phyloP scores from a whole-genome alignment of 345 rosid species.

The Noccaea bulbosa region DNA sequence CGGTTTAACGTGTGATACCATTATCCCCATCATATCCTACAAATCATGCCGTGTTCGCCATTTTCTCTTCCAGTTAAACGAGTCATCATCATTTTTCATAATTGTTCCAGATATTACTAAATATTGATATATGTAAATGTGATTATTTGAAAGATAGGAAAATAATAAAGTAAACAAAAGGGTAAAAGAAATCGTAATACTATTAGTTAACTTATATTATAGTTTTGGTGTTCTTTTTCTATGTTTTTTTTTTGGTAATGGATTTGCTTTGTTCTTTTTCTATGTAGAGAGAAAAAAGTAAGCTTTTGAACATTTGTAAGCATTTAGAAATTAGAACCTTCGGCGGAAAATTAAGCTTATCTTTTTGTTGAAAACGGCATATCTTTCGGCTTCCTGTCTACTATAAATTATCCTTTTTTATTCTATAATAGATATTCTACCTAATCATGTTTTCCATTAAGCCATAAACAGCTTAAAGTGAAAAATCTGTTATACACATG shows the following conservation, averaged over 20 bases:
- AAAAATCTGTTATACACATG: background rate
- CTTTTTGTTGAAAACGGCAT: slow-evolving; percentile 29
- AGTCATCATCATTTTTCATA: slow-evolving; percentile 35
- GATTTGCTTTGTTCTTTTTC: no score
- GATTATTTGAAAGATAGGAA: background rate
- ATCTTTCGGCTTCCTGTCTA: slow-evolving; percentile 42
- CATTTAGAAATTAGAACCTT: slow-evolving; percentile 30
- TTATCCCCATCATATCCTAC: slow-evolving; percentile 26
- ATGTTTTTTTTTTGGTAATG: no score
- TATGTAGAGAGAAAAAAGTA: slow-evolving; percentile 3
- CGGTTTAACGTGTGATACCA: slow-evolving; percentile 23
- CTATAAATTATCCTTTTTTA: background rate
- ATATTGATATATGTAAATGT: slow-evolving; percentile 8
- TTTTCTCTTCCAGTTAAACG: slow-evolving; percentile 25
- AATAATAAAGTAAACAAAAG: slow-evolving; percentile 9
- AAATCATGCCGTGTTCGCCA: slow-evolving; percentile 42
- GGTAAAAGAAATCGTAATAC: background rate
- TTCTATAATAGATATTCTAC: slow-evolving; percentile 7
- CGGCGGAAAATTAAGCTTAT: slow-evolving; percentile 26
- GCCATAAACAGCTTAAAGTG: slow-evolving; percentile 20
- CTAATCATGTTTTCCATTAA: slow-evolving; percentile 28
- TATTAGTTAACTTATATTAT: background rate
- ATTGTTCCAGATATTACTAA: slow-evolving; percentile 7
- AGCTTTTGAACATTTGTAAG: slow-evolving; percentile 30
- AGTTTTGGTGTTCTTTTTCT: slow-evolving; percentile 7